Conservation (phyloP, 805 yeast genomes). For the Lipomyces oligophaga region DNA sequence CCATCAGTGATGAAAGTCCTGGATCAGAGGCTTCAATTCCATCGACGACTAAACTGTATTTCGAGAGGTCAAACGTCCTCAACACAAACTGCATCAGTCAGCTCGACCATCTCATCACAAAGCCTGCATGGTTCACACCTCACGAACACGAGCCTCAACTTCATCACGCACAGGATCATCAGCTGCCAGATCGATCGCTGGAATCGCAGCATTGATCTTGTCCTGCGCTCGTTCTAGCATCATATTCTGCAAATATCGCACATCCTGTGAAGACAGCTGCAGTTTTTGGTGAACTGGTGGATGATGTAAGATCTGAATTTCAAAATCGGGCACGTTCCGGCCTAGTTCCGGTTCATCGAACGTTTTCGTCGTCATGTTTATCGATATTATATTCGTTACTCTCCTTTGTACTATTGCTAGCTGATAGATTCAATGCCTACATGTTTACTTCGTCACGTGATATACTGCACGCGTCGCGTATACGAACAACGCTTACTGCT, state of each 20-base stretch:
- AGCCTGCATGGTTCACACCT: conserved; percentile 21
- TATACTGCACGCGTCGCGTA: too few species aligned
- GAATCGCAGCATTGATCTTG: conserved; percentile 45
- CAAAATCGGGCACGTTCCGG: conserved; percentile 19
- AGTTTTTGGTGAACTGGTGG: conserved; percentile 29
- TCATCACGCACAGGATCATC: conserved; percentile 43
- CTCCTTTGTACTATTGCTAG: not conserved
- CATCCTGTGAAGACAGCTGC: conserved; percentile 40
- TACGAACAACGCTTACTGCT: too few species aligned
- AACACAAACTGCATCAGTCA: conserved; percentile 38
- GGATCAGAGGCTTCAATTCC: conserved; percentile 42
- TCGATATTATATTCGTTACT: not conserved
- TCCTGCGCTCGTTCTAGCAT: conserved; percentile 43
- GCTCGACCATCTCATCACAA: not conserved
- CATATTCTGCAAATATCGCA: conserved; percentile 46
- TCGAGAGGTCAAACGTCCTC: conserved; percentile 54
- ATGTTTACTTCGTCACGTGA: too few species aligned
- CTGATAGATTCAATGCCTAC: too few species aligned
- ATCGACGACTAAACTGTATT: conserved; percentile 52
- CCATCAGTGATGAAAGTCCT: conserved; percentile 32
- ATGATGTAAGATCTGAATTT: conserved; percentile 25
- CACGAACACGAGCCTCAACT: conserved; percentile 44
- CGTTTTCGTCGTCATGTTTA: too few species aligned
- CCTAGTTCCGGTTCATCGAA: conserved; percentile 20
- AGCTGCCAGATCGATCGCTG: conserved; percentile 5